Percentiles rank a stretch among this genome's conserved stretches.
These are phyloP conservation scores for Rhizopus sp. DNA, from an alignment of 371 early-diverging fungal species.

Conservation along the genomic window DNA sequence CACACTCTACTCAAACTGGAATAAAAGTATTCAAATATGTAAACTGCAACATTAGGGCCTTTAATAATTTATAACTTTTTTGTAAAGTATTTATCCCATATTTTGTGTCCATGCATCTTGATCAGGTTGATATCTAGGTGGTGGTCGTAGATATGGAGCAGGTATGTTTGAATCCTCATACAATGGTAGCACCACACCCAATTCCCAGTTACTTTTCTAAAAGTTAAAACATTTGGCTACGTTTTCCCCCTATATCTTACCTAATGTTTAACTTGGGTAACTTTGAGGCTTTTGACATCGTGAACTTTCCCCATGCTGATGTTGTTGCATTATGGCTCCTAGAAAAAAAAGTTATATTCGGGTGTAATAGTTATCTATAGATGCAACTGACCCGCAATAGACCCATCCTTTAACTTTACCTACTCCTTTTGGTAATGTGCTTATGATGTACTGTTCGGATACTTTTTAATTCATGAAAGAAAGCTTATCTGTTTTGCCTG, in stretches of 20 bases:
- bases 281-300: conserved; percentile 24
- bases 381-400: conserved; percentile 38
- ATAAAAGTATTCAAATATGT: too few species aligned
- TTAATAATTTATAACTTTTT: not conserved
- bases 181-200: conserved; percentile 47
- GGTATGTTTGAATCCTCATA: conserved; percentile 32
- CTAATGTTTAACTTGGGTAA: conserved; percentile 42
- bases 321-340: conserved; percentile 52
- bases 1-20: too few species aligned
- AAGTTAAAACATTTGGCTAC: not conserved
- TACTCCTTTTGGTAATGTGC: conserved; percentile 23
- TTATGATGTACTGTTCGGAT: conserved; percentile 40
- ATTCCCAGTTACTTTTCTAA: conserved; percentile 48
- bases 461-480: not conserved
- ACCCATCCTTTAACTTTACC: conserved; percentile 39
- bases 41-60: not conserved
- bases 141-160: conserved; percentile 39
- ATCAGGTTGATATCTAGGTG: conserved; percentile 30
- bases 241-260: conserved; percentile 17
- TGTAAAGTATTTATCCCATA: conserved; percentile 8
- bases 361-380: not conserved
- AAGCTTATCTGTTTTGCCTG: not conserved
- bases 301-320: conserved; percentile 47
- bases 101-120: conserved; percentile 51
- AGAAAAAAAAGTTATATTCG: not conserved